Evolutionary conservation across 2,329 filamentous ascomycete species (phyloP), one percentile per base, ranked within the genome.

Genomic region (Drechslerella coelobrocha): DNA sequence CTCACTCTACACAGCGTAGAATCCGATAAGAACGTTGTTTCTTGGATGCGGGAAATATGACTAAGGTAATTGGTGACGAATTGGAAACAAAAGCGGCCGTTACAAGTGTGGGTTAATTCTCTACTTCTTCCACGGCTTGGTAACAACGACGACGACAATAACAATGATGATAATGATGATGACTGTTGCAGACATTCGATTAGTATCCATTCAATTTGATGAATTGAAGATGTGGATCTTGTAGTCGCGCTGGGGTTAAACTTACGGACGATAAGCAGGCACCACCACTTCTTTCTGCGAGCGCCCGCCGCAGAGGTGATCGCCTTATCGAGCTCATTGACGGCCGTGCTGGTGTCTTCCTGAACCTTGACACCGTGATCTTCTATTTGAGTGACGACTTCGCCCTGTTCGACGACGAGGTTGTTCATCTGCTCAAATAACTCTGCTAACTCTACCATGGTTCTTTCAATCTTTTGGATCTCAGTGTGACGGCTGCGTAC

Each of bases 381-480:
- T 81, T 96, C 91, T 76, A 97, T 96, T 75, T 90, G 85, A 73
- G 84, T 82, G 34, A 97, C 86, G 27, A 89, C 84, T 14, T 85
- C 87, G 76, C 96, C 92, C 79, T 97, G 93, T 81, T 96, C 88
- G 34, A 92, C 84, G 71, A 97, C 88, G 53, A 96, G 82, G 29
- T 88, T 87, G 75, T 96, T 90, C 81, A 97, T 88, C 75, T 97
- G 89, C 78, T 92, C 86, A 85, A 97, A 96, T 60, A 97, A 82
- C 79, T 94, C 86, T 4, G 89, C 86, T 62, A 99, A 83, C 80
- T 96, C 90, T 9, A 90, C 86, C 85, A 97, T 90, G 78, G 95
- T 90, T 77, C 86, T 83, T 82, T 96, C 92, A 77, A 97, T 96
- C 84, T 95, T 93, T 80, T 92, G 86, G 75, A 99, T 89, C 43